Evolutionary conservation across 2,329 filamentous ascomycete species (phyloP).

Genomic region (Colletotrichum chrysophilum): DNA sequence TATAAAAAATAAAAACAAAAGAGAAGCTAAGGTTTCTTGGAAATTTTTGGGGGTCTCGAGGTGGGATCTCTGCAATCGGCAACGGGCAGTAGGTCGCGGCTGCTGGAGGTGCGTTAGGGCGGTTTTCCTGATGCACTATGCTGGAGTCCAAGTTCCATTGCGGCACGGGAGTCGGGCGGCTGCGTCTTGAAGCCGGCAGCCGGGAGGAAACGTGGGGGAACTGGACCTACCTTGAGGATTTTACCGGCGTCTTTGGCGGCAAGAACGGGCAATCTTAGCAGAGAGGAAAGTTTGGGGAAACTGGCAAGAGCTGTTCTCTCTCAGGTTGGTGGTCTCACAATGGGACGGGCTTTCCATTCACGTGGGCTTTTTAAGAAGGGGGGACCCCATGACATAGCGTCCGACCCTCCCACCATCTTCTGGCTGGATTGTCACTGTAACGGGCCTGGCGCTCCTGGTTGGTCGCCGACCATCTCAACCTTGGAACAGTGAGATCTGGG

Average conservation of each 20-base stretch:
- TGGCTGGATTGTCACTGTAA: not conserved
- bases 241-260: not conserved
- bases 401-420: not conserved
- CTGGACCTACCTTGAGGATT: not conserved
- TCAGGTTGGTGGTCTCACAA: not conserved
- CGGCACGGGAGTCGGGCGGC: not conserved
- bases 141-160: not conserved
- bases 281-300: not conserved
- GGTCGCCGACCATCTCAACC: constrained; percentile 6
- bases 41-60: not conserved
- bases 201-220: not conserved
- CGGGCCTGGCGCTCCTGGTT: not conserved
- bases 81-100: not conserved
- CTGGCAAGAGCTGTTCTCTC: not conserved
- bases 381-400: not conserved
- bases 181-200: not conserved
- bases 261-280: not conserved
- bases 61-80: not conserved
- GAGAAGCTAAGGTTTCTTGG: not conserved
- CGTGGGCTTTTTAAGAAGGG: not conserved
- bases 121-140: not conserved
- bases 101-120: constrained; percentile 5
- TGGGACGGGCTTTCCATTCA: not conserved
- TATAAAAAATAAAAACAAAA: not conserved
- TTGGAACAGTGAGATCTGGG: not conserved